These are phyloP conservation scores for Kurtzmaniella fragi DNA, from an alignment of 805 yeast genomes.

Conservation along the genomic window DNA sequence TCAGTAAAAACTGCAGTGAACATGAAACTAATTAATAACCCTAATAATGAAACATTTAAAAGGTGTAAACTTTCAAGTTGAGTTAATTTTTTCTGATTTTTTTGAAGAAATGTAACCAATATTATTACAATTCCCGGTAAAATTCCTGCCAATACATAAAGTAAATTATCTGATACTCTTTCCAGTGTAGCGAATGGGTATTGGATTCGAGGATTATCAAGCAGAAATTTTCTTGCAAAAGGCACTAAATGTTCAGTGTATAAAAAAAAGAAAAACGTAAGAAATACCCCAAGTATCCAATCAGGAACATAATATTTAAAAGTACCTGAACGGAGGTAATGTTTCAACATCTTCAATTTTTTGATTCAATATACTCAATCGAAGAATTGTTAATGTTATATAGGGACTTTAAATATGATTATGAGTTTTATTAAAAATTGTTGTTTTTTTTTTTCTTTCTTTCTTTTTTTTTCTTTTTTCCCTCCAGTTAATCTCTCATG, in stretches of 20 bases:
- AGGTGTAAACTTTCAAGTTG: constrained; percentile 16
- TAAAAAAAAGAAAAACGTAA: constrained; percentile 14
- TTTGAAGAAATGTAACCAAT: constrained; percentile 7
- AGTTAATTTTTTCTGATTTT: neutral
- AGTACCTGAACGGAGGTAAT: constrained; percentile 2
- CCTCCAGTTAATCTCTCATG: no score
- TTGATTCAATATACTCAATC: neutral
- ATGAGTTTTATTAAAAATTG: neutral
- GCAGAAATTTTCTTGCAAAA: constrained; percentile 21
- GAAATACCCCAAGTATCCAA: constrained; percentile 18
- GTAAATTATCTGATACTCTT: constrained; percentile 25
- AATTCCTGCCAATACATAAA: constrained; percentile 22
- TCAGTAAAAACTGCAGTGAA: constrained; percentile 31
- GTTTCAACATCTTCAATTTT: constrained; percentile 1
- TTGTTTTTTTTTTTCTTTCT: neutral
- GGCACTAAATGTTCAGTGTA: constrained; percentile 21
- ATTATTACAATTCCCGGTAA: constrained; percentile 21
- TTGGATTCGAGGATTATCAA: constrained; percentile 22
- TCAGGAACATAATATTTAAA: constrained; percentile 15
- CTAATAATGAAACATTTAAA: constrained; percentile 25
- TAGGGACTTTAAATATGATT: neutral
- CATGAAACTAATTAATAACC: constrained; percentile 23
- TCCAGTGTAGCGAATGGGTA: constrained; percentile 26
- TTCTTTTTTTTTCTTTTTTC: neutral
- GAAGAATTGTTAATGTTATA: no score